Evolutionary conservation across 148 eudicot species (phyloP).

Genomic region (Rhododendron williamsianum): DNA sequence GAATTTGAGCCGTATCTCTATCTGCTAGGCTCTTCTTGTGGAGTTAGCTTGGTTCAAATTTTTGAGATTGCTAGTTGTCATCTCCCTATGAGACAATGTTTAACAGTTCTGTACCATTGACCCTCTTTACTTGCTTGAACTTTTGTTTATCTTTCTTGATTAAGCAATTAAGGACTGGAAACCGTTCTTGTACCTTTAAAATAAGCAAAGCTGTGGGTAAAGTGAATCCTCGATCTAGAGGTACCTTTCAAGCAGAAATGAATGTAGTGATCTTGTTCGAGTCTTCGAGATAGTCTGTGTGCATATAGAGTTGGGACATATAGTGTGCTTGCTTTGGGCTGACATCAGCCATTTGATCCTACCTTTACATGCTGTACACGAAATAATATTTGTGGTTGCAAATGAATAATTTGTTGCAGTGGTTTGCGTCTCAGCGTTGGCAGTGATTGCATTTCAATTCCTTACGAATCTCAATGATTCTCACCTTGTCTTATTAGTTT

Average conservation of each 20-base stretch:
- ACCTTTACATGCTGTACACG: background rate
- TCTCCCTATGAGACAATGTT: background rate
- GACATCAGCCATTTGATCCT: background rate
- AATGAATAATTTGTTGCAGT: background rate
- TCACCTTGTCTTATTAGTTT: background rate
- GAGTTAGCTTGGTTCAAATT: background rate
- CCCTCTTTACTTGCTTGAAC: background rate
- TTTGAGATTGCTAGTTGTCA: background rate
- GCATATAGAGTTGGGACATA: background rate
- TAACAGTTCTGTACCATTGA: background rate
- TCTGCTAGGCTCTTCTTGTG: background rate
- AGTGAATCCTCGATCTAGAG: background rate
- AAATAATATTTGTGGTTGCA: background rate
- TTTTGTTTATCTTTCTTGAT: background rate
- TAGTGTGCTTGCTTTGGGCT: background rate
- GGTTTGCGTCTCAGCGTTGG: background rate
- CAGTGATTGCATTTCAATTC: background rate
- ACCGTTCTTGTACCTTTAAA: background rate
- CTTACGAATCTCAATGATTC: background rate
- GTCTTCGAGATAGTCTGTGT: background rate
- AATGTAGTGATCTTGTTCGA: background rate
- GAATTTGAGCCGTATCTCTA: background rate
- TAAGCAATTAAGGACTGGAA: background rate
- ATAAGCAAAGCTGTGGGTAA: background rate
- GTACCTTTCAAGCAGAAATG: background rate